Evolutionary conservation across 768 basidiomycete species (phyloP).

Genomic region (Terana coerulea): DNA sequence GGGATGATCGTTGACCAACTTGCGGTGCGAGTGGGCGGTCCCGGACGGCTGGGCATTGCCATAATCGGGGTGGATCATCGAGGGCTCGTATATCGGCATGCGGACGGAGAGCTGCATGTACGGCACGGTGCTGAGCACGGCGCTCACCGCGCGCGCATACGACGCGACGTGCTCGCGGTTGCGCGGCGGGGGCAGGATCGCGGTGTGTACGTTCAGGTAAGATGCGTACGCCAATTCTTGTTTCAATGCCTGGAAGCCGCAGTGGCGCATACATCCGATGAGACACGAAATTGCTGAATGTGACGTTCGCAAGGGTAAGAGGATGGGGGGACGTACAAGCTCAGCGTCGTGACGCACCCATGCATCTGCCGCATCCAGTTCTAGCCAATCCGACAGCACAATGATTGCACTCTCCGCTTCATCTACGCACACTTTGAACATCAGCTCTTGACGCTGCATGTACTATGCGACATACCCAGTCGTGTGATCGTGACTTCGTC

Average conservation of each 20-base stretch:
- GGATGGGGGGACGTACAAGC: conserved; percentile 55
- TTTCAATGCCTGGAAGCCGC: conserved; percentile 64
- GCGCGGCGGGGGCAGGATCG: conserved; percentile 85
- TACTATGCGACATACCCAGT: conserved; percentile 60
- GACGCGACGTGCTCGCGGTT: conserved; percentile 83
- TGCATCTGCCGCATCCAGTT: conserved; percentile 88
- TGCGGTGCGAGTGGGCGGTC: conserved; percentile 6
- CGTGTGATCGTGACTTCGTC: conserved; percentile 89
- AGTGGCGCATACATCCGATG: neutral
- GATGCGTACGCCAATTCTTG: conserved; percentile 93
- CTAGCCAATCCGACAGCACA: conserved; percentile 91
- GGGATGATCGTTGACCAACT: conserved; percentile 22
- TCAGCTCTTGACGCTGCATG: neutral
- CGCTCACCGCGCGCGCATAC: conserved; percentile 87
- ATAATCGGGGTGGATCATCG: conserved; percentile 40
- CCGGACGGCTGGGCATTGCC: conserved; percentile 21
- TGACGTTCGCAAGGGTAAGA: neutral
- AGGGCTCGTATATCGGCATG: conserved; percentile 77
- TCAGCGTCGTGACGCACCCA: conserved; percentile 96
- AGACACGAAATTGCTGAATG: neutral
- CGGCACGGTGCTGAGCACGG: conserved; percentile 65
- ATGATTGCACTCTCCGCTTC: conserved; percentile 70
- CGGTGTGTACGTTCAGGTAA: conserved; percentile 82
- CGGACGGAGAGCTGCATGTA: conserved; percentile 81
- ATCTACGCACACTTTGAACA: conserved; percentile 38